Conservation (phyloP, 2,329 filamentous ascomycete genomes). For the Nannizziopsis barbatae region DNA sequence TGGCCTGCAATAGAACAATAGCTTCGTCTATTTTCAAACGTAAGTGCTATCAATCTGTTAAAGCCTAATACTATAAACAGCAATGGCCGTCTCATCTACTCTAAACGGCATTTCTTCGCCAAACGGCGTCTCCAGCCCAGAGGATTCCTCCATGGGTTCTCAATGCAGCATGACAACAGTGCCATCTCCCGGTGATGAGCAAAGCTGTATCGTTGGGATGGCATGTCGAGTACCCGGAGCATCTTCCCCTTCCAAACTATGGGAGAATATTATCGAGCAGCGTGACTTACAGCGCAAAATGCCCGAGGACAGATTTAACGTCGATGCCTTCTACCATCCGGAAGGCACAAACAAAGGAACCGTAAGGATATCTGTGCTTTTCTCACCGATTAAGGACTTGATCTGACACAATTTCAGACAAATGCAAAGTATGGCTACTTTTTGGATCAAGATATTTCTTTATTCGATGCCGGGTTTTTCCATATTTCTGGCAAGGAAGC, state of each 20-base stretch:
- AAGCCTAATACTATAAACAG: not conserved
- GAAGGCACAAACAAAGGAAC: conserved; percentile 10
- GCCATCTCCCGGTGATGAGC: not conserved
- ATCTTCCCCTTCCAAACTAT: conserved; percentile 10
- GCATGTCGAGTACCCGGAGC: conserved; percentile 13
- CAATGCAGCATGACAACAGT: not conserved
- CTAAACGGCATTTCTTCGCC: not conserved
- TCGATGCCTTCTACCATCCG: conserved; percentile 16
- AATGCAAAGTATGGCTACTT: conserved; percentile 15
- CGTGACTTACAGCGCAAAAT: conserved; percentile 11
- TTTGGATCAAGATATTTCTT: conserved; percentile 18
- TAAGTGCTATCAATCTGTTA: not conserved
- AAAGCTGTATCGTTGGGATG: conserved; percentile 4
- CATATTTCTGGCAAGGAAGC: conserved; percentile 18
- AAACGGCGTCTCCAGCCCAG: not conserved
- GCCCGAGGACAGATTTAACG: conserved; percentile 12
- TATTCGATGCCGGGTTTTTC: conserved; percentile 28
- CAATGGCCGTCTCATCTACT: not conserved
- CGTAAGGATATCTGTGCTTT: not conserved
- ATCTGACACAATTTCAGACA: conserved; percentile 1
- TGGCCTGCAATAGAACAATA: not conserved
- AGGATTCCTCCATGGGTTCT: not conserved
- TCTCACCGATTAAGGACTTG: not conserved
- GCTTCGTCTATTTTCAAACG: not conserved
- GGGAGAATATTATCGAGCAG: conserved; percentile 8